A percentile compares a stretch with the other conserved stretches of the same genome.
phyloP scores from a whole-genome alignment of 331 rosid species.

The Quercus lobata region DNA sequence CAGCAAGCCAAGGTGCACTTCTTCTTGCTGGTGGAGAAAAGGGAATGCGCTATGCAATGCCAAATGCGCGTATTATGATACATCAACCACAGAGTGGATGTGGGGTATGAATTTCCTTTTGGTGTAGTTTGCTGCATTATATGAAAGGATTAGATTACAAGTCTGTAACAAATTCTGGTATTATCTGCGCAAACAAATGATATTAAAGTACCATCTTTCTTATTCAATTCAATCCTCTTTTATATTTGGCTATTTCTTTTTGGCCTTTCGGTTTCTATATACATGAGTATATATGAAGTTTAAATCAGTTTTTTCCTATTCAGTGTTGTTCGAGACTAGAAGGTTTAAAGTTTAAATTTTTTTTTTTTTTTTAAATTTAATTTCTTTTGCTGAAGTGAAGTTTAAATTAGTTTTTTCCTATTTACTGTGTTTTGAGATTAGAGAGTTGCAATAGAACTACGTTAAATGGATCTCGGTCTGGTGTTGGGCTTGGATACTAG shows the following conservation, averaged over 20 bases:
- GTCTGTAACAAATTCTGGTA: neutral
- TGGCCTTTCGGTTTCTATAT: neutral
- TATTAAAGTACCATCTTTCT: neutral
- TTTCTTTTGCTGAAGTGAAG: no score
- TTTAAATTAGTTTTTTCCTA: neutral
- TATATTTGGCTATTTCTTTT: neutral
- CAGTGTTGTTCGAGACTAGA: neutral
- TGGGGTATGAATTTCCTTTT: slow-evolving; percentile 58
- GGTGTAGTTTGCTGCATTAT: slow-evolving; percentile 1
- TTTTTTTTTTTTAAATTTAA: no score
- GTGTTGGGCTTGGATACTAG: no score
- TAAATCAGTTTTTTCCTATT: neutral
- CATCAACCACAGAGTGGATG: slow-evolving; percentile 96
- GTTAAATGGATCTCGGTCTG: neutral
- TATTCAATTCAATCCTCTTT: neutral
- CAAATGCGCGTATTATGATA: slow-evolving; percentile 94
- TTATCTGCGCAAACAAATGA: neutral
- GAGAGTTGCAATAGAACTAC: neutral
- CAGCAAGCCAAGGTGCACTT: slow-evolving; percentile 97
- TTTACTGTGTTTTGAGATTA: neutral
- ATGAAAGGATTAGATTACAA: neutral
- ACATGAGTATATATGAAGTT: no score
- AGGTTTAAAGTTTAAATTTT: neutral
- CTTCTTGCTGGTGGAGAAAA: slow-evolving; percentile 99
- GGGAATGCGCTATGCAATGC: slow-evolving; percentile 98